A percentile compares a stretch with the other conserved stretches of the same genome.
Conservation (phyloP, 768 basidiomycete genomes). For the Leccinum boreale region DNA sequence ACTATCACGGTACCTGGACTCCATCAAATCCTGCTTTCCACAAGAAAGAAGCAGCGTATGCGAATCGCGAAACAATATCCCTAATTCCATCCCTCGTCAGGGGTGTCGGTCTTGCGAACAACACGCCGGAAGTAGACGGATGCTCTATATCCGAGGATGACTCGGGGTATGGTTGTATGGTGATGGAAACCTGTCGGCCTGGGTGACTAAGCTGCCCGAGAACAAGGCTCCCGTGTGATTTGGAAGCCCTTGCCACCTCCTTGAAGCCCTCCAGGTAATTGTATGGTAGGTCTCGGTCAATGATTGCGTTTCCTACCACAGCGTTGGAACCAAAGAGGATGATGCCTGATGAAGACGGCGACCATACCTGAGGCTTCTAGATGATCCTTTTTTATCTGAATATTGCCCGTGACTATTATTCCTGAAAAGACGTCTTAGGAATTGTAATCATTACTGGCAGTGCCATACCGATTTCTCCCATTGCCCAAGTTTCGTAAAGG, state of each 20-base stretch:
- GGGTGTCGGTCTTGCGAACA: conserved; percentile 32
- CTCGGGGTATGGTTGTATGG: conserved; percentile 34
- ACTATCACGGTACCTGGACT: conserved; percentile 37
- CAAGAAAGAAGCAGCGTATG: conserved; percentile 51
- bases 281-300: conserved; percentile 27
- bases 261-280: conserved; percentile 21
- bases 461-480: conserved; percentile 28
- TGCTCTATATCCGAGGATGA: conserved; percentile 34
- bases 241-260: conserved; percentile 30
- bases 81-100: conserved; percentile 47
- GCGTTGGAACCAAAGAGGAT: neutral
- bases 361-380: conserved; percentile 32
- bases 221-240: conserved; percentile 28
- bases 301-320: conserved; percentile 29
- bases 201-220: conserved; percentile 34
- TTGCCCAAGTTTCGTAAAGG: conserved; percentile 34
- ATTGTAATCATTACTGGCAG: neutral
- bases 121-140: conserved; percentile 30
- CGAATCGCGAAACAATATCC: conserved; percentile 50
- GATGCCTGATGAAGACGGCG: neutral
- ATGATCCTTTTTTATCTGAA: conserved; percentile 34
- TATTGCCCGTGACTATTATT: conserved; percentile 32
- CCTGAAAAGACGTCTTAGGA: conserved; percentile 19
- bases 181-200: conserved; percentile 34
- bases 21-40: conserved; percentile 66